Evolutionary conservation across 768 basidiomycete species (phyloP), one percentile per base, ranked within the genome.

Genomic region (Termitomyces sp.): DNA sequence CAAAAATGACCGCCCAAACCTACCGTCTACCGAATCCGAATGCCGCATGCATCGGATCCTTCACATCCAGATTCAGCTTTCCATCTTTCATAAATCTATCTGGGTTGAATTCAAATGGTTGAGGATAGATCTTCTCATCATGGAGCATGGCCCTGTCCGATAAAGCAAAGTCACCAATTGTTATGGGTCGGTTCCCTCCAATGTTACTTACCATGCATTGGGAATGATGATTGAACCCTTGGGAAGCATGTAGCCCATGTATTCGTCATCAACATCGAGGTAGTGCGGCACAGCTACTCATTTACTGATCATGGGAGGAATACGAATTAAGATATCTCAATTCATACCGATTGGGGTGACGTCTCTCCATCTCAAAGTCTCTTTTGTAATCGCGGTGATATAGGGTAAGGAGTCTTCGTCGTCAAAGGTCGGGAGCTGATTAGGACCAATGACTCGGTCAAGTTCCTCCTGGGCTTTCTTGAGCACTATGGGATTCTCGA

Each of bases 171-270:
- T 37, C 39, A 16, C 14, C 12, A 22, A 43, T n/a, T 32, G 13
- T 7, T 12, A 42, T 7, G 18, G 6, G 8, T 7, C 16, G 32
- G 13, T 20, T 24, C 24, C 6, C 20, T 22, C 27, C 4, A 39
- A 13, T 6, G 39, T 20, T 10, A 55, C 60, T 32, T 48, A 73
- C 75, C 72, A 74, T 40, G 64, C 60, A 52, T 74, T 74, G 3
- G 67, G 46, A 37, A 74, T 58, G 47, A 73, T 53, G 16, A 70
- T 63, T 2, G 71, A 56, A 2, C 65, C 71, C 33, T 68, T 69
- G 0, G 75, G 76, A 39, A 79, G 74, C 51, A 61, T 44, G 48
- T 74, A 73, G 0, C 74, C 76, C 20, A 65, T 60, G 58, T 76
- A 78, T 4, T 67, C 57, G 56, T 76, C 73, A 6, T 75, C 75